A percentile compares a stretch with the other conserved stretches of the same genome.
Evolutionary conservation across 1,139 yeast species (phyloP).

Genomic region (Zygosaccharomyces sapae): DNA sequence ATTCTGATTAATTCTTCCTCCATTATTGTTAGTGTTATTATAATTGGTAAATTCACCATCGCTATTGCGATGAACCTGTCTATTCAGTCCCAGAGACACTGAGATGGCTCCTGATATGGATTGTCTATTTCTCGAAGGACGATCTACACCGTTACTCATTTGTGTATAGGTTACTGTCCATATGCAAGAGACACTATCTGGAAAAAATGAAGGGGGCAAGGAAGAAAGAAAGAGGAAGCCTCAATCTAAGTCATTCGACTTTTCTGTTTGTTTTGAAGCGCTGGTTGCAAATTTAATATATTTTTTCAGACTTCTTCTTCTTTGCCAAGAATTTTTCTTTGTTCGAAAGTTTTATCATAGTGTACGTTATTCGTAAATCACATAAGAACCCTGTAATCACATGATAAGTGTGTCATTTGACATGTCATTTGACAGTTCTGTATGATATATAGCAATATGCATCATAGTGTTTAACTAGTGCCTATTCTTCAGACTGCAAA

Average conservation of each 20-base stretch:
- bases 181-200: background rate
- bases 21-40: background rate
- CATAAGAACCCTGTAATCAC: too few relatives aligned
- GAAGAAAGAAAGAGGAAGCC: background rate
- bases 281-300: background rate
- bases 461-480: too few relatives aligned
- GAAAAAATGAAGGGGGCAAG: background rate
- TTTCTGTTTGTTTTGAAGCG: background rate
- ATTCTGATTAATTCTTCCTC: background rate
- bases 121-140: constrained; percentile 8
- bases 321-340: background rate
- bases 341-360: background rate
- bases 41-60: constrained; percentile 2
- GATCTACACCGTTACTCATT: constrained; percentile 4
- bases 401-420: too few relatives aligned
- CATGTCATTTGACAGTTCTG: too few relatives aligned
- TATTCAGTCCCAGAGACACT: constrained; percentile 31
- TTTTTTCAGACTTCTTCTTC: background rate
- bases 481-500: too few relatives aligned
- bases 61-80: constrained; percentile 12
- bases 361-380: background rate
- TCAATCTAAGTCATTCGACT: background rate
- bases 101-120: constrained; percentile 31
- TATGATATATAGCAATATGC: too few relatives aligned
- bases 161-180: background rate